Evolutionary conservation across 805 yeast species (phyloP), one percentile per base, ranked within the genome.

Genomic region (Saturnispora zaruensis): DNA sequence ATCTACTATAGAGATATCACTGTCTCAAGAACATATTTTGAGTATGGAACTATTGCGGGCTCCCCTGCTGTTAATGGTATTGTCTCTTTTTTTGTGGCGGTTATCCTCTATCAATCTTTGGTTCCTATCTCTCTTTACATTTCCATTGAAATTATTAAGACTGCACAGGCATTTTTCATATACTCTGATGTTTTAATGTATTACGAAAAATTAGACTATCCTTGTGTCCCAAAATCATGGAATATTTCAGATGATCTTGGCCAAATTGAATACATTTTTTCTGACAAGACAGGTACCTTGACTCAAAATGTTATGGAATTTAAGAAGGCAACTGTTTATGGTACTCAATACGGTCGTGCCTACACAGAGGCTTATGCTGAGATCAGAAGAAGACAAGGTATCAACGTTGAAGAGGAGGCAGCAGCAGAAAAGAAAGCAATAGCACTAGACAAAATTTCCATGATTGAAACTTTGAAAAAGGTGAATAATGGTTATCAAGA

Each of bases 221-320:
- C 93, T 3, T 86, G 95, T 64, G 80, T 84, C 9, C 93, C 95
- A 14, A 84, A 85, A 60, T 75, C 90, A 0, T 86, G 95, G 95
- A 82, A 79, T 60, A 85, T 86, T 41, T 82, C 90, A 3, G 95
- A 86, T 70, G 95, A 86, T 66, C 69, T 86, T 58, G 95, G 95
- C 30, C 95, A 86, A 64, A 82, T 86, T 55, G 95, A 86, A 62
- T 86, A 86, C 61, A 79, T 86, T 45, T 86, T 86, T 64, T 81
- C 88, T 66, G 95, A 85, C 67, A 85, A 85, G 62, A 85, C 95
- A 0, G 95, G 95, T 53, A 85, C 95, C 1, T 67, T 85, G 58
- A 85, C 95, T 1, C 93, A 85, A 62, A 85, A 85, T 61, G 78
- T 85, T 25, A 86, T 86, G 95, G 93, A 86, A 61, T 85, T 83